Percentiles rank a stretch among this genome's conserved stretches.
Evolutionary conservation across 2,329 filamentous ascomycete species (phyloP).

Genomic region (Macrophomina pseudophaseolina): DNA sequence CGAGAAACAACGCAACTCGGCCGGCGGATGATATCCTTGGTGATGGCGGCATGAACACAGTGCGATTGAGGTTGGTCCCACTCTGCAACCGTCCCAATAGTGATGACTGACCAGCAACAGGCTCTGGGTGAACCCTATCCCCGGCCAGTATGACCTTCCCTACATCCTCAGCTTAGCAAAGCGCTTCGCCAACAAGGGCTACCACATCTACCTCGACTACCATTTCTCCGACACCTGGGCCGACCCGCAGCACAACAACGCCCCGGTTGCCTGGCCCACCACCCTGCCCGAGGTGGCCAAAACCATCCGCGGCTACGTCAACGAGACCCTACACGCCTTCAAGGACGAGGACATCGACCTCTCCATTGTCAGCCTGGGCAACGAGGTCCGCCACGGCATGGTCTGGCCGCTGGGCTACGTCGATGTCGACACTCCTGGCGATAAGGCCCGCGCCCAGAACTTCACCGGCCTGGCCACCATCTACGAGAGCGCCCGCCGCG

Average conservation of each 20-base stretch:
- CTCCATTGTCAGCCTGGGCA: conserved; percentile 71
- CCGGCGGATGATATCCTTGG: conserved; percentile 28
- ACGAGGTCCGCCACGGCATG: conserved; percentile 72
- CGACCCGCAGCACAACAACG: conserved; percentile 67
- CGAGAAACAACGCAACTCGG: conserved; percentile 42
- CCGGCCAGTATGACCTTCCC: conserved; percentile 69
- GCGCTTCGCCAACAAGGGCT: conserved; percentile 65
- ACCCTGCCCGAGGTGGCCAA: conserved; percentile 57
- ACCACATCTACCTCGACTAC: conserved; percentile 67
- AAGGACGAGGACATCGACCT: conserved; percentile 60
- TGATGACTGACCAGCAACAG: conserved; percentile 31
- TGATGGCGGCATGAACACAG: conserved; percentile 25
- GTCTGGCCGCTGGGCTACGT: conserved; percentile 66
- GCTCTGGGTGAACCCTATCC: conserved; percentile 63
- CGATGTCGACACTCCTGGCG: conserved; percentile 48
- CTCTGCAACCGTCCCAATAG: background rate
- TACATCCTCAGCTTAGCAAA: conserved; percentile 72
- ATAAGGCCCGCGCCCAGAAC: conserved; percentile 48
- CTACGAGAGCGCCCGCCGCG: conserved; percentile 67
- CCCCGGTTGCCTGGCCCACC: conserved; percentile 69
- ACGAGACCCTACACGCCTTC: conserved; percentile 66
- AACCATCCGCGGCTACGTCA: conserved; percentile 72
- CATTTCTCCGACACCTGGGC: conserved; percentile 75
- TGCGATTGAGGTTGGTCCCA: conserved; percentile 13
- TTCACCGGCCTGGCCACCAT: conserved; percentile 65